A percentile compares a stretch with the other conserved stretches of the same genome.
Conservation (phyloP, 1,139 yeast species). For the Diutina ranongensis region DNA sequence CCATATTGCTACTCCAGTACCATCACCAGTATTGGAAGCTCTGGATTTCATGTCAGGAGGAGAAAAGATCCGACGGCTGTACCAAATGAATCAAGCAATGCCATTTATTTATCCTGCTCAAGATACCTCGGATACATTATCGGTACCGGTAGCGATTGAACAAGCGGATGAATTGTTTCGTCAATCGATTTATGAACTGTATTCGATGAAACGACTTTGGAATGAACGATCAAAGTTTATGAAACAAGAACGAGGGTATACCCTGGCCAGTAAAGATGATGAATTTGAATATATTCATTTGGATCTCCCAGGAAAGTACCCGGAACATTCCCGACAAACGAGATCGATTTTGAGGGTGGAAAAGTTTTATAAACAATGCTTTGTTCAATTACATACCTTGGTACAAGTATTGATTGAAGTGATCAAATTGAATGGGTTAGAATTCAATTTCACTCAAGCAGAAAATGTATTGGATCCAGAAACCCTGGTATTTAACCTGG, state of each 20-base stretch:
- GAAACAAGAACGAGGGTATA: conserved; percentile 67
- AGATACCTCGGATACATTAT: conserved; percentile 10
- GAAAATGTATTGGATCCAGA: conserved; percentile 29
- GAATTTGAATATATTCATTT: conserved; percentile 14
- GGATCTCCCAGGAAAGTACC: background rate
- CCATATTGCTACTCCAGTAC: conserved; percentile 83
- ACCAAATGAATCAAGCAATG: conserved; percentile 67
- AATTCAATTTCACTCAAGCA: conserved; percentile 23
- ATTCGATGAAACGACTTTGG: conserved; percentile 61
- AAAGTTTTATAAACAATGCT: conserved; percentile 37
- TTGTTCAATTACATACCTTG: conserved; percentile 50
- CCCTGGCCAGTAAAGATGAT: conserved; percentile 4
- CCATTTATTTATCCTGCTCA: conserved; percentile 63
- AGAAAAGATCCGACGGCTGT: conserved; percentile 58
- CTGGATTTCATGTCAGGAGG: conserved; percentile 44
- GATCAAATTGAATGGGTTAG: conserved; percentile 37
- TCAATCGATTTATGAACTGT: conserved; percentile 51
- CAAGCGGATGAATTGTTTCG: conserved; percentile 62
- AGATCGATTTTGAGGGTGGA: conserved; percentile 48
- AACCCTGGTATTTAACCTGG: conserved; percentile 17
- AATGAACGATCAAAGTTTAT: conserved; percentile 58
- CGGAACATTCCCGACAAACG: conserved; percentile 14
- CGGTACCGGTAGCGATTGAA: conserved; percentile 60
- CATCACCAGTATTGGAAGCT: conserved; percentile 72
- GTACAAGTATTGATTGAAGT: conserved; percentile 54